A percentile compares a stretch with the other conserved stretches of the same genome.
phyloP scores from a whole-genome alignment of 2,329 filamentous ascomycete species.

The Ceratocystiopsis sp. region DNA sequence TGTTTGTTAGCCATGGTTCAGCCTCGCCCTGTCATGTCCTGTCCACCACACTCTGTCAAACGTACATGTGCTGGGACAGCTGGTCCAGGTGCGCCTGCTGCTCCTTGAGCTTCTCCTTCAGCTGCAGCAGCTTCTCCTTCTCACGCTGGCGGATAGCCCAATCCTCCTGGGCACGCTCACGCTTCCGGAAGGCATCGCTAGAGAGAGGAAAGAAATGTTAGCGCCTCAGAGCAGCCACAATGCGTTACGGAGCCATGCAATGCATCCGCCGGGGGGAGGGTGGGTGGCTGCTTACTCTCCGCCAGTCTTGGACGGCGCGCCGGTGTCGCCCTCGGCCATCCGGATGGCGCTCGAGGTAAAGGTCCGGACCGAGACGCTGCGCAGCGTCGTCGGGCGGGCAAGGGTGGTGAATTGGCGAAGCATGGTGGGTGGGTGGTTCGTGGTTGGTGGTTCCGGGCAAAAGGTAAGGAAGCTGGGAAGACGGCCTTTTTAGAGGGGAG shows the following conservation, averaged over 20 bases:
- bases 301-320: conserved; percentile 36
- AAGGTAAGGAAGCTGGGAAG: neutral
- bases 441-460: neutral
- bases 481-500: neutral
- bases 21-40: neutral
- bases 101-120: conserved; percentile 56
- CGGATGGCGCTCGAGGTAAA: conserved; percentile 46
- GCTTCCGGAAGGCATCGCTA: conserved; percentile 84
- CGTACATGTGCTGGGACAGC: conserved; percentile 75
- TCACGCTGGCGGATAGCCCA: conserved; percentile 75
- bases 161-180: conserved; percentile 77
- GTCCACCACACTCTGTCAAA: conserved; percentile 5
- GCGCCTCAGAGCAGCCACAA: too few species aligned
- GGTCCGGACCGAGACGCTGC: conserved; percentile 30
- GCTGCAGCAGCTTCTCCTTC: conserved; percentile 69
- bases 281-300: conserved; percentile 4
- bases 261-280: neutral
- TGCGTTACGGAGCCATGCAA: too few species aligned
- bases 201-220: too few species aligned
- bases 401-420: conserved; percentile 45
- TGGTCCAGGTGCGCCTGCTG: conserved; percentile 74
- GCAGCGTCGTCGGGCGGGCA: conserved; percentile 34
- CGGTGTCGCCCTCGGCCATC: conserved; percentile 57
- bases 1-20: neutral
- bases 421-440: conserved; percentile 30